Evolutionary conservation across 2,329 filamentous ascomycete species (phyloP).

Genomic region (Cadophora gregata): DNA sequence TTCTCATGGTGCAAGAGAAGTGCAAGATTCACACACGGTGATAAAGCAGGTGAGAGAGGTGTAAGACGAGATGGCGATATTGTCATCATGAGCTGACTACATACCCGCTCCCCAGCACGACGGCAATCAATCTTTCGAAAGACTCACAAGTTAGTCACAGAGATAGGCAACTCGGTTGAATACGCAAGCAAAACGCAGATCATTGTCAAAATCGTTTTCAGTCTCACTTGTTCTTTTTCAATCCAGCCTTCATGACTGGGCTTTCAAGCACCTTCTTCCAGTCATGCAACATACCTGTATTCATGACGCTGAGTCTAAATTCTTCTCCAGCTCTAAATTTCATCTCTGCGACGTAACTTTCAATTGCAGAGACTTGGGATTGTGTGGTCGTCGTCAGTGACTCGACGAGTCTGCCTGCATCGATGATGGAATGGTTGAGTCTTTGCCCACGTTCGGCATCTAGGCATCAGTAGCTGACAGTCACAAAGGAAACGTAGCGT

Average conservation of each 20-base stretch:
- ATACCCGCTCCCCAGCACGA: background rate
- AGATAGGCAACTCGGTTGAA: too few species aligned
- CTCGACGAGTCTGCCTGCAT: constrained; percentile 48
- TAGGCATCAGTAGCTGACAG: constrained; percentile 18
- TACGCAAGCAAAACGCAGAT: background rate
- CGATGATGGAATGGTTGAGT: constrained; percentile 54
- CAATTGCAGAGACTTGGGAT: constrained; percentile 43
- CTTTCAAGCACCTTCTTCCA: constrained; percentile 44
- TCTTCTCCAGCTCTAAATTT: constrained; percentile 52
- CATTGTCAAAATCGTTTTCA: background rate
- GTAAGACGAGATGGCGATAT: background rate
- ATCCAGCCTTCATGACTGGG: constrained; percentile 36
- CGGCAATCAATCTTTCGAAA: background rate
- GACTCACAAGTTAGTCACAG: background rate
- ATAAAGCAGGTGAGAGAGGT: background rate
- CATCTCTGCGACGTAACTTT: constrained; percentile 53
- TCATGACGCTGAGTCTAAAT: constrained; percentile 50
- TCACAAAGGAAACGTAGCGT: constrained; percentile 25
- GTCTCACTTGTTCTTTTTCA: constrained; percentile 23
- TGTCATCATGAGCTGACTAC: constrained; percentile 10
- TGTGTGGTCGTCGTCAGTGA: constrained; percentile 30
- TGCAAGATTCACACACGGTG: constrained; percentile 4
- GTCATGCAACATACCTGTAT: constrained; percentile 54
- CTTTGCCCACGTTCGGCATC: constrained; percentile 55
- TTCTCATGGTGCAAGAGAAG: background rate